Conservation (phyloP, 768 basidiomycete genomes). For the Psilocybe sp. region DNA sequence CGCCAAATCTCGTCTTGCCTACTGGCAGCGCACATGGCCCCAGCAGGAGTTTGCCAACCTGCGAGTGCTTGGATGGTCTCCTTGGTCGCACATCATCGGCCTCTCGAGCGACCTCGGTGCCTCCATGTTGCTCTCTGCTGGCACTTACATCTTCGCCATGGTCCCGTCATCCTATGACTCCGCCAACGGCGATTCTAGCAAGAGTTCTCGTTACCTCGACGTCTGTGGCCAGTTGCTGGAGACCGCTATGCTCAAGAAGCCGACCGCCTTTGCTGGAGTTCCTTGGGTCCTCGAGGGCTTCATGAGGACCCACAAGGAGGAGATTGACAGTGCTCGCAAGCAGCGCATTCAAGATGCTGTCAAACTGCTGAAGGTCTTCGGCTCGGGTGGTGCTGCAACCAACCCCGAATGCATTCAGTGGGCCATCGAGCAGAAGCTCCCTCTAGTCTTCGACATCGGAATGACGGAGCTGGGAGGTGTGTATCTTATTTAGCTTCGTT, state of each 20-base stretch:
- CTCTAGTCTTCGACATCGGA: conserved; percentile 29
- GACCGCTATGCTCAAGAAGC: conserved; percentile 21
- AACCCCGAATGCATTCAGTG: conserved; percentile 25
- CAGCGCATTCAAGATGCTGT: conserved; percentile 16
- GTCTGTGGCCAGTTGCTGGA: conserved; percentile 22
- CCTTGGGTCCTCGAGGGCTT: conserved; percentile 32
- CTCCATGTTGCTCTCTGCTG: conserved; percentile 24
- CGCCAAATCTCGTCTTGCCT: conserved; percentile 20
- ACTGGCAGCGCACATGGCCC: conserved; percentile 27
- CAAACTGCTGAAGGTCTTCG: conserved; percentile 22
- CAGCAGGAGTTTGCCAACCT: conserved; percentile 20
- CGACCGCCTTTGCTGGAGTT: conserved; percentile 26
- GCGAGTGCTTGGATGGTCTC: conserved; percentile 30
- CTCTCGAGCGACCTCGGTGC: conserved; percentile 24
- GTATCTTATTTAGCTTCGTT: not conserved
- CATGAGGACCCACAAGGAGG: conserved; percentile 19
- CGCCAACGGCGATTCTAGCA: conserved; percentile 2
- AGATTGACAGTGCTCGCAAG: conserved; percentile 17
- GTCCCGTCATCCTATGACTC: conserved; percentile 24
- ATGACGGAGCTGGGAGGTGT: conserved; percentile 35
- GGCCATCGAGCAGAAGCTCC: conserved; percentile 22
- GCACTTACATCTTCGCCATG: conserved; percentile 30
- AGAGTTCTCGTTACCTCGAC: conserved; percentile 19
- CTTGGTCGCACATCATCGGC: conserved; percentile 31
- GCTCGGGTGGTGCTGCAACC: conserved; percentile 27